phyloP scores from a whole-genome alignment of 1,139 yeast species.

The Diutina sp. region DNA sequence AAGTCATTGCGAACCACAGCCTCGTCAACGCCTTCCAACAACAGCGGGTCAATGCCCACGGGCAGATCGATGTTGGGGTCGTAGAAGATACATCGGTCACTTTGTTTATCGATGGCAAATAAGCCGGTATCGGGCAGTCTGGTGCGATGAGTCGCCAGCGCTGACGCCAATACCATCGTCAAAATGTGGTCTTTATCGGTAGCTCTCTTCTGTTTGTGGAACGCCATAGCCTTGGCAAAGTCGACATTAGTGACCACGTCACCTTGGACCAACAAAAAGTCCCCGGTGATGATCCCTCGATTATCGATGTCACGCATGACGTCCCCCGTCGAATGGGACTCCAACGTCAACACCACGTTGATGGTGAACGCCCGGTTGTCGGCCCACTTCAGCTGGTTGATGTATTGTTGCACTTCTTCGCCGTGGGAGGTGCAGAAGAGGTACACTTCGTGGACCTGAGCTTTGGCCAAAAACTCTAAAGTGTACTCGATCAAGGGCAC shows the following conservation, averaged over 20 bases:
- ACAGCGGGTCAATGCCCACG: constrained; percentile 73
- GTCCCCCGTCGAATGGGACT: constrained; percentile 88
- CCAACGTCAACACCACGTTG: constrained; percentile 71
- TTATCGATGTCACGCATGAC: constrained; percentile 93
- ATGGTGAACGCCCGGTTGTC: constrained; percentile 55
- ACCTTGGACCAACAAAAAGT: constrained; percentile 81
- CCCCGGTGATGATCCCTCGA: constrained; percentile 79
- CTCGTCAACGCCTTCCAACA: constrained; percentile 60
- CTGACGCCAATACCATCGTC: constrained; percentile 85
- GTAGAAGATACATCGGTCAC: constrained; percentile 71
- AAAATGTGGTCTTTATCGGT: constrained; percentile 81
- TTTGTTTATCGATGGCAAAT: constrained; percentile 63
- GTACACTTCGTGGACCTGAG: constrained; percentile 83
- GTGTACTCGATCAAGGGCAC: constrained; percentile 93
- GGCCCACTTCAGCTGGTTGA: constrained; percentile 76
- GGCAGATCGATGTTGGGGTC: constrained; percentile 31
- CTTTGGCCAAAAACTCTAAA: constrained; percentile 81
- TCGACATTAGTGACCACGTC: constrained; percentile 90
- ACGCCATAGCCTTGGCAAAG: constrained; percentile 56
- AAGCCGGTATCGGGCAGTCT: constrained; percentile 76
- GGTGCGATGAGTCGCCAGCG: constrained; percentile 77
- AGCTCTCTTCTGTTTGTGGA: constrained; percentile 59
- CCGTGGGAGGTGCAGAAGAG: constrained; percentile 87
- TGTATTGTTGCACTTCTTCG: constrained; percentile 72
- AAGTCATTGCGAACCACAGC: constrained; percentile 78